Percentiles rank a stretch among this genome's conserved stretches.
phyloP scores from a whole-genome alignment of 257 asterid species.

The Gentiana macrophylla region DNA sequence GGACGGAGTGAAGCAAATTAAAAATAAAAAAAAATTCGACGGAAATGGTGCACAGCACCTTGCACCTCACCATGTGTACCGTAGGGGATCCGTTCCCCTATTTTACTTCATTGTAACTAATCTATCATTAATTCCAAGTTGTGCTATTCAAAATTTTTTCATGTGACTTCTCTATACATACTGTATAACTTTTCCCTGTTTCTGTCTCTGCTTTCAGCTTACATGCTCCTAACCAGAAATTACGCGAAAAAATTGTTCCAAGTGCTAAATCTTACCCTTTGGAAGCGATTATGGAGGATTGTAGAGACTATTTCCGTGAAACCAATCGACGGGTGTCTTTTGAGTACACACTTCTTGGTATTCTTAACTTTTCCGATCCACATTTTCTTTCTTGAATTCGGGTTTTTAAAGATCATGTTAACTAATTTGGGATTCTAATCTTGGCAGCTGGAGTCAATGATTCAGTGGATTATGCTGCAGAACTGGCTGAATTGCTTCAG shows the following conservation, averaged over 20 bases:
- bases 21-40: too few relatives aligned
- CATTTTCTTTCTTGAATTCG: constrained; percentile 2
- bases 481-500: constrained; percentile 70
- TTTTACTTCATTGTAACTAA: too few relatives aligned
- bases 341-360: constrained; percentile 88
- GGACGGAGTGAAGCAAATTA: too few relatives aligned
- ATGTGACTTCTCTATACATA: too few relatives aligned
- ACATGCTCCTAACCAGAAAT: constrained; percentile 89
- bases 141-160: too few relatives aligned
- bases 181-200: constrained; percentile 3
- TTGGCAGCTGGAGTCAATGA: constrained; percentile 85
- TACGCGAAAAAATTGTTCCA: constrained; percentile 80
- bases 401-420: neutral
- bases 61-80: too few relatives aligned
- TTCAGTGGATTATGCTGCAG: constrained; percentile 57
- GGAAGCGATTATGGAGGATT: constrained; percentile 91
- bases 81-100: too few relatives aligned
- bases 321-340: constrained; percentile 85
- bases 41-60: too few relatives aligned
- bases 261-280: constrained; percentile 86
- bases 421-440: constrained; percentile 4
- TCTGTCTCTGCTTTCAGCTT: constrained; percentile 40
- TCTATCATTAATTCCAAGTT: too few relatives aligned
- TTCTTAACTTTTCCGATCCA: neutral
- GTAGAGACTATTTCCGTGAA: constrained; percentile 77